A percentile compares a stretch with the other conserved stretches of the same genome.
Evolutionary conservation across 176 grass and related monocot genomes (phyloP).

Genomic region (Rhynchospora tenuis): DNA sequence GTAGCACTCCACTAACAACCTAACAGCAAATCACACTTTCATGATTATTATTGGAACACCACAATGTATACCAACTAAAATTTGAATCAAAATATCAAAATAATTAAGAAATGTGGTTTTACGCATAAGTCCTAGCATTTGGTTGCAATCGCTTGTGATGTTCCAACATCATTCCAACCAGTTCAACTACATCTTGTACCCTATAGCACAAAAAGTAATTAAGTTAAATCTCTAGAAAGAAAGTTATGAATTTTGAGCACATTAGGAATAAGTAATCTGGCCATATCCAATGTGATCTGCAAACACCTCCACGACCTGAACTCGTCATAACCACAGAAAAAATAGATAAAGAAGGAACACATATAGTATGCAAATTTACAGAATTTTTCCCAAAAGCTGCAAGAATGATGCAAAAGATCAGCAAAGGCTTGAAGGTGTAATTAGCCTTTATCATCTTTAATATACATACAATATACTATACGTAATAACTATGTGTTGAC

Average conservation of each 20-base stretch:
- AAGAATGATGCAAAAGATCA: background rate
- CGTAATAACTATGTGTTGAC: background rate
- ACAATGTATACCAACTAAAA: background rate
- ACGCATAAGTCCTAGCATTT: constrained; percentile 94
- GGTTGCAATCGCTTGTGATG: constrained; percentile 81
- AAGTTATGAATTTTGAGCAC: background rate
- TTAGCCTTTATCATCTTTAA: background rate
- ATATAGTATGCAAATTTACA: background rate
- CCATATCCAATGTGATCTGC: background rate
- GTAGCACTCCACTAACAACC: constrained; percentile 91
- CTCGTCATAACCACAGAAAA: too few species aligned
- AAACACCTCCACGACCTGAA: background rate
- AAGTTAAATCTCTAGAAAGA: background rate
- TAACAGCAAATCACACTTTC: constrained; percentile 35
- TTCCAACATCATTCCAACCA: constrained; percentile 98
- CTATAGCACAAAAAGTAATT: constrained; percentile 44
- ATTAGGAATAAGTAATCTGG: background rate
- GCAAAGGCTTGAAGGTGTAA: background rate
- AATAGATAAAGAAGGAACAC: too few species aligned
- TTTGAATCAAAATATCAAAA: constrained; percentile 18
- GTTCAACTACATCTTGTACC: constrained; percentile 69
- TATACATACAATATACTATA: background rate
- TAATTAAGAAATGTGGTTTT: constrained; percentile 27
- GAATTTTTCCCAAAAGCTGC: background rate
- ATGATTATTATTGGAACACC: background rate